Evolutionary conservation across 2,329 filamentous ascomycete species (phyloP), one percentile per base, ranked within the genome.

Genomic region (Aureobasidium sp.): DNA sequence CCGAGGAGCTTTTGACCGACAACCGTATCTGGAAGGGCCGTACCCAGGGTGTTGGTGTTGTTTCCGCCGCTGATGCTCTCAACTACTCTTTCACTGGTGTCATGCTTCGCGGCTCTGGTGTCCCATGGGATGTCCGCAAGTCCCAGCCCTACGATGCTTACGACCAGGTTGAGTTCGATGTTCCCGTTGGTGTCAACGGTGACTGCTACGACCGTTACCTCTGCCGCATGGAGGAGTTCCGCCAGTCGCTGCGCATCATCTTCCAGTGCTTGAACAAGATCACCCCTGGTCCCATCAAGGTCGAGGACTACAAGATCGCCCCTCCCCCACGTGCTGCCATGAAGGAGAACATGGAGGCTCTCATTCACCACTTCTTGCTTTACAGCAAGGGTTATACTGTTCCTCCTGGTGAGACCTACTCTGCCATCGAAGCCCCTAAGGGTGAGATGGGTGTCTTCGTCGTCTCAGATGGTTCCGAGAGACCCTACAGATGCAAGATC

Each of bases 311-410:
- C 86, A 99, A 99, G 85, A 85, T 99, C 72, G 89, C 90, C 2
- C 94, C 94, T 26, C 94, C 94, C 65, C 95, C 94, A n/a, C 87
- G 94, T 72, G 83, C 90, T 48, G 94, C 94, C 72, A 99, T 99
- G 94, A 99, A 99, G 85, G 94, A 99, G 85, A 99, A 99, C 82
- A 99, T 99, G 95, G 94, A 99, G 80, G 92, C 94, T 42, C 85
- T 99, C 47, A 99, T 99, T 74, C 94, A 99, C 80, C 94, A 99
- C 82, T 99, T 99, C 84, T 80, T 99, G 68, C 87, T 99, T 60
- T 99, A 93, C 82, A 97, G 92, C 76, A 99, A 99, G 84, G 94
- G 94, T 64, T 99, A 99, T 78, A 85, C 91, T 48, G 94, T 99
- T 4, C 94, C 94, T 47, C 94, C 95, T 8, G 95, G 94, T 66